Percentiles rank a stretch among this genome's conserved stretches.
Conservation (phyloP, 768 basidiomycete species). For the Kwoniella sp. region DNA sequence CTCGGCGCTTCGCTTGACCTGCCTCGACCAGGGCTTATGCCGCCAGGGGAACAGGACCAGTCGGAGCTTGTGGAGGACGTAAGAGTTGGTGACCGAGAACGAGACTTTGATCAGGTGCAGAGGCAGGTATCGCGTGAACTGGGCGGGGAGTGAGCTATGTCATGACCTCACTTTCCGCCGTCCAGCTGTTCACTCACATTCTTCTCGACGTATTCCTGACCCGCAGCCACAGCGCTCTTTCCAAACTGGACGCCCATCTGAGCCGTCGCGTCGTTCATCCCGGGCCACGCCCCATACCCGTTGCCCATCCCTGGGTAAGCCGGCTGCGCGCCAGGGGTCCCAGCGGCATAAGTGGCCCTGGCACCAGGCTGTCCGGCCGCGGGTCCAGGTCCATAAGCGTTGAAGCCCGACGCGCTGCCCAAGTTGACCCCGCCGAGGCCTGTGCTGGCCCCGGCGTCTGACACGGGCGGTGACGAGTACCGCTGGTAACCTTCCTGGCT, state of each 20-base stretch:
- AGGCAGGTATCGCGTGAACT: conserved; percentile 80
- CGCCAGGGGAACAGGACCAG: conserved; percentile 93
- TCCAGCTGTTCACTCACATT: conserved; percentile 59
- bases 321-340: conserved; percentile 9
- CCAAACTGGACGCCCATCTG: conserved; percentile 96
- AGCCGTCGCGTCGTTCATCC: conserved; percentile 86
- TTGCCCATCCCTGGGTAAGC: conserved; percentile 8
- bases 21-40: conserved; percentile 80
- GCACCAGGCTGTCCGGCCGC: conserved; percentile 8
- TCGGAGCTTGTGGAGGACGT: conserved; percentile 82
- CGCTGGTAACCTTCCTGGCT: conserved; percentile 44
- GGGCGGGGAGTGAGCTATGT: conserved; percentile 4
- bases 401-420: conserved; percentile 19
- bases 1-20: conserved; percentile 59
- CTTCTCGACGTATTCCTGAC: conserved; percentile 91
- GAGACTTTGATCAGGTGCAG: conserved; percentile 74
- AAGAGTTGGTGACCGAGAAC: conserved; percentile 94
- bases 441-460: not conserved
- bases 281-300: conserved; percentile 53
- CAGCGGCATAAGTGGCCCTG: conserved; percentile 12
- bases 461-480: conserved; percentile 42
- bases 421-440: conserved; percentile 6
- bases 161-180: not conserved
- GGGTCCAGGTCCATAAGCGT: conserved; percentile 19
- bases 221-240: conserved; percentile 81